Evolutionary conservation across 2,329 filamentous ascomycete genomes (phyloP).

Genomic region (Pseudofabraea citricarpa): DNA sequence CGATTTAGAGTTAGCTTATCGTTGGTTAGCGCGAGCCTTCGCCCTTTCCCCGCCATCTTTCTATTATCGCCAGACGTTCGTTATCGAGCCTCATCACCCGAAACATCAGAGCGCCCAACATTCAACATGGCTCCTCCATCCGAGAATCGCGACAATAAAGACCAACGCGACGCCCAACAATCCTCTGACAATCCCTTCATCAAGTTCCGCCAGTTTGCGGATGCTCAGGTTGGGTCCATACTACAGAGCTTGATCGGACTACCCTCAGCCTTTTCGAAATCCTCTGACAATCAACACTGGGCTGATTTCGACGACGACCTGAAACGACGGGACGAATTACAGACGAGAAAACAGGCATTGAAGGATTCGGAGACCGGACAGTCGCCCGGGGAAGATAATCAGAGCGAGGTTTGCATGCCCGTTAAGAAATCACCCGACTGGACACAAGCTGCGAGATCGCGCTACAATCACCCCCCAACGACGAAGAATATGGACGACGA

Average conservation of each 20-base stretch:
- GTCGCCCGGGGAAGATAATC: neutral
- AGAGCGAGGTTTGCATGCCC: constrained; percentile 10
- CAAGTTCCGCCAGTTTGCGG: constrained; percentile 24
- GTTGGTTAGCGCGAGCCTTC: neutral
- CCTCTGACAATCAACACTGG: constrained; percentile 16
- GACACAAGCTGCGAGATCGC: neutral
- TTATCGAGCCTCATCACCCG: neutral
- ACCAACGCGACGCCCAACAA: constrained; percentile 6
- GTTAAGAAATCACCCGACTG: constrained; percentile 9
- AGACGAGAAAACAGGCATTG: constrained; percentile 16
- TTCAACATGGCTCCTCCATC: constrained; percentile 17
- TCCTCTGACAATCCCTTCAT: constrained; percentile 25
- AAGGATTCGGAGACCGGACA: constrained; percentile 14
- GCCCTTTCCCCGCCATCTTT: too few relatives aligned
- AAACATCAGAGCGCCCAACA: neutral
- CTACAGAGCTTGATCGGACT: constrained; percentile 28
- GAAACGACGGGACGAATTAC: constrained; percentile 19
- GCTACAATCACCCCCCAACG: neutral
- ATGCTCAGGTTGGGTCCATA: constrained; percentile 24
- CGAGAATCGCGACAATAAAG: constrained; percentile 14
- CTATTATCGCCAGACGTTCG: neutral
- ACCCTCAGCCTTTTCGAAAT: constrained; percentile 23
- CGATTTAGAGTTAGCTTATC: neutral
- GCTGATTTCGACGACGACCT: constrained; percentile 23
- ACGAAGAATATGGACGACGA: neutral